Evolutionary conservation across 2,329 filamentous ascomycete genomes (phyloP).

Genomic region (Fusarium abutilonis): DNA sequence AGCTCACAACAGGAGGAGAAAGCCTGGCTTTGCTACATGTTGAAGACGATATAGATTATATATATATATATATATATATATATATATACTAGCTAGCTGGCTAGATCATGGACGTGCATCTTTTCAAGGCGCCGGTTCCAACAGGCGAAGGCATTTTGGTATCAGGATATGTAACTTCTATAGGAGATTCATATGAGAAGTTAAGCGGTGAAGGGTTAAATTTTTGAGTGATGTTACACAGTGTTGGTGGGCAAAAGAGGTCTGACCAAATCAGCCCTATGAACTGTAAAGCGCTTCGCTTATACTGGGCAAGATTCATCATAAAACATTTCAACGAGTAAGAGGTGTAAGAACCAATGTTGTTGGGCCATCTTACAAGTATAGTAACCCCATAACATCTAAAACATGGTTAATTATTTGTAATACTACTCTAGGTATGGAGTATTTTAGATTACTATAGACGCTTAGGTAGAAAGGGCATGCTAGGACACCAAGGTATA

Average conservation of each 20-base stretch:
- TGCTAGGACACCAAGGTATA: too few species aligned
- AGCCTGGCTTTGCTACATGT: neutral
- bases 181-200: slow-evolving; percentile 35
- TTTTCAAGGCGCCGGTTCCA: slow-evolving; percentile 43
- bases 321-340: too few species aligned
- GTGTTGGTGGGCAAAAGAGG: too few species aligned
- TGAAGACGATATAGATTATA: neutral
- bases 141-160: slow-evolving; percentile 36
- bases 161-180: slow-evolving; percentile 41
- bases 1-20: too few species aligned
- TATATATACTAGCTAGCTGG: neutral
- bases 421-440: neutral
- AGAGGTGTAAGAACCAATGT: too few species aligned
- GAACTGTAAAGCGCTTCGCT: too few species aligned
- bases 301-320: too few species aligned
- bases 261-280: too few species aligned
- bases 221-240: slow-evolving; percentile 30
- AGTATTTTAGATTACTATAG: too few species aligned
- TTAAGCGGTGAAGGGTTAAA: slow-evolving; percentile 39
- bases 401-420: neutral
- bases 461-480: too few species aligned
- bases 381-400: too few species aligned
- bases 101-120: slow-evolving; percentile 39
- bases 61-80: neutral
- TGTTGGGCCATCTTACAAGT: neutral